Evolutionary conservation across 768 basidiomycete species (phyloP), one percentile per base, ranked within the genome.

Genomic region (Dentipellis sp.): DNA sequence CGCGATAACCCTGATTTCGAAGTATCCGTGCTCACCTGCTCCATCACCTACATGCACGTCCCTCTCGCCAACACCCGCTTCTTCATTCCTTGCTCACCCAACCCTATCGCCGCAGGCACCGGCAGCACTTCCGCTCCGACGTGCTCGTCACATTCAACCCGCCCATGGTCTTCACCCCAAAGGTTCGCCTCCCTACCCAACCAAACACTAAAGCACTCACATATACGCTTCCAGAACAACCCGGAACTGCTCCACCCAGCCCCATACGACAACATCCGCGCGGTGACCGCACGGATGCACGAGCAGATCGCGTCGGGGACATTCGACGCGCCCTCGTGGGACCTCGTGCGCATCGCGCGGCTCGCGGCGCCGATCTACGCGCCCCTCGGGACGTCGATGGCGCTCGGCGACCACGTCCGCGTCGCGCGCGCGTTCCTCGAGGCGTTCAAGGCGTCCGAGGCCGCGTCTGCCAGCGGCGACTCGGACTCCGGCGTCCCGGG

Each of bases 101-200:
- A 57, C 37, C 53, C 54, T 49, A 34, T 61, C 56, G 23, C 42
- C 29, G 34, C 47, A 56, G 87, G 80, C 89, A 91, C 67, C 79
- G 88, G 42, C 83, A 93, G 64, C 84, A 91, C 67, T 94, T 91
- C 64, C 82, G 93, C 23, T 90, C 88, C 10, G 91, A 94, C 63
- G 90, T 94, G 16, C 70, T 94, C 50, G 87, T 94, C 19, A 87
- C 86, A 2, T 91, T 89, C 66, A 84, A 90, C 60, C 74, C 78
- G 14, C 86, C 88, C 0, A 74, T 88, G 65, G 75, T 66, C 40
- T 87, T 90, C 73, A 74, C 10, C 79, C 86, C 21, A 80, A 84
- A 75, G 88, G 81, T 57, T 55, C 58, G 34, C 35, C 8, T 55
- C 14, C 16, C 34, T 34, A 19, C 1, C 50, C 59, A 49, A 61